A percentile compares a stretch with the other conserved stretches of the same genome.
These are phyloP conservation scores for Oehlia diaphana DNA, from an alignment of 192 early-diverging fungal genomes.

Conservation along the genomic window DNA sequence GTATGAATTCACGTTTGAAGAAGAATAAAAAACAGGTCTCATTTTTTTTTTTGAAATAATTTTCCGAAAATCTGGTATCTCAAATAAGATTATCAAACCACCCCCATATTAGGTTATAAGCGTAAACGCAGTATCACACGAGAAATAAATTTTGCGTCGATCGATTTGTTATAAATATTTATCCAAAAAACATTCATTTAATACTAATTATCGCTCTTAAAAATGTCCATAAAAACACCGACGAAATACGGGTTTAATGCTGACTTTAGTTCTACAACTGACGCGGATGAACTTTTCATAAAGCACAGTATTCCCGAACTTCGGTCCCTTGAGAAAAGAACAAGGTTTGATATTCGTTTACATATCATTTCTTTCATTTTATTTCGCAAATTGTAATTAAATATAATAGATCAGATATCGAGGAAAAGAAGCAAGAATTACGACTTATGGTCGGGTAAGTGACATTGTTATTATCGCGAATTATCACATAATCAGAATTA, in stretches of 20 bases:
- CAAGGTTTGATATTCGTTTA: constrained; percentile 32
- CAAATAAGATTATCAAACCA: no score
- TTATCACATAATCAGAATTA: no score
- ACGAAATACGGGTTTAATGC: not conserved
- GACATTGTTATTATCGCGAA: not conserved
- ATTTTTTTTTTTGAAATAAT: no score
- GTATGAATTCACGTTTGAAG: not conserved
- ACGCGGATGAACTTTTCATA: constrained; percentile 47
- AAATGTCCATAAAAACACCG: not conserved
- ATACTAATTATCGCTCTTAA: not conserved
- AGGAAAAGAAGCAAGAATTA: constrained; percentile 79
- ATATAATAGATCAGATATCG: constrained; percentile 63
- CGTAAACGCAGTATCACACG: no score
- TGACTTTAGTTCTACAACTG: not conserved
- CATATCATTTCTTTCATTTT: not conserved
- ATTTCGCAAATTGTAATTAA: not conserved
- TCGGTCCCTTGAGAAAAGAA: constrained; percentile 44
- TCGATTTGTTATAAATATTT: no score
- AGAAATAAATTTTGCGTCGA: no score
- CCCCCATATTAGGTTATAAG: no score
- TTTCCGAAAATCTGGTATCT: no score
- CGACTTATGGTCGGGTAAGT: constrained; percentile 82
- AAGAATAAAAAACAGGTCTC: not conserved
- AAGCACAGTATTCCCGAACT: constrained; percentile 51
- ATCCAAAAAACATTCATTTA: not conserved